Evolutionary conservation across 2,329 filamentous ascomycete species (phyloP).

Genomic region (Zymoseptoria ardabiliae): DNA sequence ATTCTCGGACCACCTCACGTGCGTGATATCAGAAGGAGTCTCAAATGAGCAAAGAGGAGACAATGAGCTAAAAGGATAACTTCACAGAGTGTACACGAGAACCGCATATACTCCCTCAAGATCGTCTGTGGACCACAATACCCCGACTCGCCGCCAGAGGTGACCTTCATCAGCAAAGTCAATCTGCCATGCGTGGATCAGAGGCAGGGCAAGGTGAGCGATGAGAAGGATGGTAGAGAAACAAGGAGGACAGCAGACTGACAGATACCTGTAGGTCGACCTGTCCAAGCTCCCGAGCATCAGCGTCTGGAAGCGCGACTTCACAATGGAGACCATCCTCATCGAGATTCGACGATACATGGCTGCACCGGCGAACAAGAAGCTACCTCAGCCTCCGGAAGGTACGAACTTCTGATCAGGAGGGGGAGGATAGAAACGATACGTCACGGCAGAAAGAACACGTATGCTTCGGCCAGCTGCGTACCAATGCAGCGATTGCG

Average conservation of each 20-base stretch:
- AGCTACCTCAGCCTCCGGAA: constrained; percentile 87
- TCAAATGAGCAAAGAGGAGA: not conserved
- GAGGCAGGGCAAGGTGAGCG: constrained; percentile 61
- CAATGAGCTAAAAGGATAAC: not conserved
- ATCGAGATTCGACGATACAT: constrained; percentile 85
- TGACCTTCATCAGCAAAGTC: constrained; percentile 89
- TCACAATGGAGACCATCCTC: constrained; percentile 89
- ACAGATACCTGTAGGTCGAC: constrained; percentile 58
- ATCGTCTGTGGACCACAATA: constrained; percentile 91
- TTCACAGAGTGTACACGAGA: constrained; percentile 82
- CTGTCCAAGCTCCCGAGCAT: constrained; percentile 76
- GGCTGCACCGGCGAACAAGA: constrained; percentile 87
- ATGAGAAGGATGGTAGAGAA: not conserved
- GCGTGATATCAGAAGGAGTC: constrained; percentile 34
- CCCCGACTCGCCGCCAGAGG: constrained; percentile 78
- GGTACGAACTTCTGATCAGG: constrained; percentile 50
- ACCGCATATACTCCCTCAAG: constrained; percentile 96
- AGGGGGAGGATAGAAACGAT: not conserved
- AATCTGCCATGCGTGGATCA: constrained; percentile 92
- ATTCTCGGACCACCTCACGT: constrained; percentile 96
- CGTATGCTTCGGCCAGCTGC: too few species aligned
- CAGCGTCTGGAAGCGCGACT: constrained; percentile 82
- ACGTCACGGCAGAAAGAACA: too few species aligned
- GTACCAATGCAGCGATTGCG: not conserved
- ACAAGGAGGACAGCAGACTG: not conserved